Conservation (phyloP, 1,284 basidiomycete genomes). For the Ceratobasidium sp. region DNA sequence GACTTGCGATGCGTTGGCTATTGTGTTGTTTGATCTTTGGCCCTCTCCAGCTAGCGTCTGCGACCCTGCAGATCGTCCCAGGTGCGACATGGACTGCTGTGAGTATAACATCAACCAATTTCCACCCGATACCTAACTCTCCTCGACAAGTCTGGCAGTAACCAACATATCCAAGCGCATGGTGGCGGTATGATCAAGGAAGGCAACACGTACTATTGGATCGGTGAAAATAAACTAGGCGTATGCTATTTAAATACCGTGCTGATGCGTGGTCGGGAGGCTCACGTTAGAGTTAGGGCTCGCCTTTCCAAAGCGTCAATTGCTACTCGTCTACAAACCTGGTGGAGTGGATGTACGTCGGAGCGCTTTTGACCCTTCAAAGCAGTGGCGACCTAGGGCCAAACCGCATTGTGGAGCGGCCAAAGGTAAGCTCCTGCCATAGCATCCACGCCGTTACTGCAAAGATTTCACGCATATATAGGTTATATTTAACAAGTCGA, state of each 20-base stretch:
- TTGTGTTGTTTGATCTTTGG: conserved; percentile 5
- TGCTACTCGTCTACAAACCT: conserved; percentile 48
- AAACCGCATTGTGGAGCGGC: conserved; percentile 47
- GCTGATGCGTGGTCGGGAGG: background rate
- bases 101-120: background rate
- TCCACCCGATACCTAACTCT: background rate
- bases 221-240: conserved; percentile 46
- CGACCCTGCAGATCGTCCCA: conserved; percentile 47
- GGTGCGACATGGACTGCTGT: conserved; percentile 47
- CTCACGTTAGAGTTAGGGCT: conserved; percentile 28
- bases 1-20: conserved; percentile 16
- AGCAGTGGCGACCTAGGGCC: conserved; percentile 48
- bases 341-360: conserved; percentile 48
- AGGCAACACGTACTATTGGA: conserved; percentile 46
- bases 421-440: conserved; percentile 31
- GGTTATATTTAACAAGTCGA: conserved; percentile 45
- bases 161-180: conserved; percentile 49
- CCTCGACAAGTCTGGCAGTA: conserved; percentile 39
- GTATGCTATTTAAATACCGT: conserved; percentile 6
- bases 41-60: conserved; percentile 22
- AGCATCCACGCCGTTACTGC: too few relatives aligned
- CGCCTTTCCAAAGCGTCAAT: conserved; percentile 46
- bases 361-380: conserved; percentile 44
- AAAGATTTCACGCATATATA: background rate
- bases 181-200: conserved; percentile 48